These are phyloP conservation scores for Teratosphaeria viscida DNA, from an alignment of 2,329 filamentous ascomycete genomes.

Conservation along the genomic window DNA sequence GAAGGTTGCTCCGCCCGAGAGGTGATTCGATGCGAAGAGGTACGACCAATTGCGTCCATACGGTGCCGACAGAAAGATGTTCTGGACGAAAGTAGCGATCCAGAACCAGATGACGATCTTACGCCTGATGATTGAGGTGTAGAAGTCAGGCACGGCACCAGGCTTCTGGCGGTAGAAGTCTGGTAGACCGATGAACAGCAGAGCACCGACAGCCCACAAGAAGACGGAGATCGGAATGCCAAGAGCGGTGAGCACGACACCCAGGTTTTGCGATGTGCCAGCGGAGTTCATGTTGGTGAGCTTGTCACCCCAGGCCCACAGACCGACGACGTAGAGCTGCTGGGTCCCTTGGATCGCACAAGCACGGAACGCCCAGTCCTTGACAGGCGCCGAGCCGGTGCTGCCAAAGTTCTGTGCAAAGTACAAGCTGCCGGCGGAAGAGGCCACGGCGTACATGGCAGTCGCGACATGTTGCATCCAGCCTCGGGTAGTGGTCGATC, in stretches of 20 bases:
- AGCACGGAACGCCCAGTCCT: constrained; percentile 57
- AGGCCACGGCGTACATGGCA: constrained; percentile 51
- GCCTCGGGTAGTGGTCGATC: constrained; percentile 31
- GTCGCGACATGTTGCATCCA: constrained; percentile 53
- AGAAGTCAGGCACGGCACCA: constrained; percentile 55
- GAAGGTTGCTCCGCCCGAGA: constrained; percentile 46
- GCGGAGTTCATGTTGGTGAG: constrained; percentile 37
- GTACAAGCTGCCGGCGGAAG: constrained; percentile 53
- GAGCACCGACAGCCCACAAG: constrained; percentile 45
- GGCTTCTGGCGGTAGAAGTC: constrained; percentile 56
- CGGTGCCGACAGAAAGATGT: constrained; percentile 55
- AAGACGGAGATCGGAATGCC: constrained; percentile 48
- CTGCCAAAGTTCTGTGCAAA: constrained; percentile 54
- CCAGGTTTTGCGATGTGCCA: constrained; percentile 26
- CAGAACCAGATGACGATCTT: constrained; percentile 54
- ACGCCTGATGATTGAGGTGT: constrained; percentile 49
- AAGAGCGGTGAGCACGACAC: constrained; percentile 34
- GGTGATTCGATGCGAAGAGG: constrained; percentile 49
- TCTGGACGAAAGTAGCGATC: constrained; percentile 41
- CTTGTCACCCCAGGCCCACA: constrained; percentile 58
- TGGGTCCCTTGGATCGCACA: constrained; percentile 57
- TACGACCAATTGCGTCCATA: constrained; percentile 59
- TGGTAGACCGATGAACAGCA: constrained; percentile 52
- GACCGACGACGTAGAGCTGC: constrained; percentile 52
- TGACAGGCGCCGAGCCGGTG: constrained; percentile 45